Evolutionary conservation across 2,329 filamentous ascomycete species (phyloP), one percentile per base, ranked within the genome.

Genomic region (Diaporthe sp.): DNA sequence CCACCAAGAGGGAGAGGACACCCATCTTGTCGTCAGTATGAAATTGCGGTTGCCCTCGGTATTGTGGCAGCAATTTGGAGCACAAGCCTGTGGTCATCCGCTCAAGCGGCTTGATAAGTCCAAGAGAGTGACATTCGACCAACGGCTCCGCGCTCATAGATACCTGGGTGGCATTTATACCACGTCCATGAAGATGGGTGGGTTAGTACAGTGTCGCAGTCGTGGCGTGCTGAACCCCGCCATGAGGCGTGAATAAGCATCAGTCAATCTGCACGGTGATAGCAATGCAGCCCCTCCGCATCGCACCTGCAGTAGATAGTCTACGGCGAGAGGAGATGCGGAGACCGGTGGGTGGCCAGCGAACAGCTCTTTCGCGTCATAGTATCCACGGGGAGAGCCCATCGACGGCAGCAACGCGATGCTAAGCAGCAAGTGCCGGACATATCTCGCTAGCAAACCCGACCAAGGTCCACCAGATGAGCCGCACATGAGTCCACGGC

Each of bases 231-330:
- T 4, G 30, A 66, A 25, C 61, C 61, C 61, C 61, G 61, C 61
- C 61, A n/a, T 47, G 61, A 37, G 61, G 61, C 30, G 61, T 35
- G 61, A 66, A 66, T 66, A 37, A 51, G 61, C 61, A 66, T 25
- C 44, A 66, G 61, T 25, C 42, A 50, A 50, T 9, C 61, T 66
- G 42, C 61, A 51, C 10, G 61, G 42, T 51, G 61, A 35, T 66
- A 15, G 61, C 22, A 30, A 50, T 51, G 61, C 27, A 50, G 61
- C 42, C 44, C 44, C 30, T 19, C 61, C 30, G 30, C 61, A 25
- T 35, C 1, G 10, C 30, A 50, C 30, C 42, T 35, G 42, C 42
- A 47, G 37, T 22, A 44, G n/a, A 22, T 61, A 12, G 37, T 44
- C 37, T 30, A 63, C 37, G 15, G 12, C 39, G 22, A 44, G 58